Evolutionary conservation across 768 basidiomycete genomes (phyloP).

Genomic region (Tylopilus sp.): DNA sequence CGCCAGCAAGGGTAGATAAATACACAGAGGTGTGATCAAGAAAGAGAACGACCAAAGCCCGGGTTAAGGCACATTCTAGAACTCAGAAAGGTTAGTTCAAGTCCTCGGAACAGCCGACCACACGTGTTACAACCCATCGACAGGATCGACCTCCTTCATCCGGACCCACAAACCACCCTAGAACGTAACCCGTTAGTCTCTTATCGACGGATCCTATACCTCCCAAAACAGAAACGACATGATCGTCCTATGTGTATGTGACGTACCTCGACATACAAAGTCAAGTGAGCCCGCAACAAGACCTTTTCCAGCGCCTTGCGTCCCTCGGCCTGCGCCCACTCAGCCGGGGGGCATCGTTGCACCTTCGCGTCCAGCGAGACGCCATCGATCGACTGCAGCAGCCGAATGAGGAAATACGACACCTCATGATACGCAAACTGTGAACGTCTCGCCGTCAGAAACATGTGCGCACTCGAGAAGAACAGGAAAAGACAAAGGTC

Average conservation of each 20-base stretch:
- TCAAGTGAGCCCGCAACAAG: conserved; percentile 37
- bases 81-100: too few relatives aligned
- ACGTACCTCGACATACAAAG: conserved; percentile 41
- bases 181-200: neutral
- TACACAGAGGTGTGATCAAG: too few relatives aligned
- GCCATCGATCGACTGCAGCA: conserved; percentile 46
- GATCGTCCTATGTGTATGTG: too few relatives aligned
- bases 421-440: conserved; percentile 58
- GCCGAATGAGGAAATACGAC: conserved; percentile 50
- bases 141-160: conserved; percentile 18
- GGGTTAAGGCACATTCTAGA: too few relatives aligned
- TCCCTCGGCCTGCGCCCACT: conserved; percentile 32
- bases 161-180: conserved; percentile 27
- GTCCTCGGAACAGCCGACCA: too few relatives aligned
- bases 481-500: neutral
- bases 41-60: too few relatives aligned
- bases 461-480: neutral
- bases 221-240: neutral
- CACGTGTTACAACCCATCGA: neutral
- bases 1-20: too few relatives aligned
- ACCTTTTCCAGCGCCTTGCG: conserved; percentile 42
- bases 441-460: neutral
- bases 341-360: conserved; percentile 32
- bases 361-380: conserved; percentile 38
- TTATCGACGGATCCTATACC: too few relatives aligned